Base-by-base conservation (phyloP, 108 stramenopile species). In the Pseudonitzschia delicatissima region DNA sequence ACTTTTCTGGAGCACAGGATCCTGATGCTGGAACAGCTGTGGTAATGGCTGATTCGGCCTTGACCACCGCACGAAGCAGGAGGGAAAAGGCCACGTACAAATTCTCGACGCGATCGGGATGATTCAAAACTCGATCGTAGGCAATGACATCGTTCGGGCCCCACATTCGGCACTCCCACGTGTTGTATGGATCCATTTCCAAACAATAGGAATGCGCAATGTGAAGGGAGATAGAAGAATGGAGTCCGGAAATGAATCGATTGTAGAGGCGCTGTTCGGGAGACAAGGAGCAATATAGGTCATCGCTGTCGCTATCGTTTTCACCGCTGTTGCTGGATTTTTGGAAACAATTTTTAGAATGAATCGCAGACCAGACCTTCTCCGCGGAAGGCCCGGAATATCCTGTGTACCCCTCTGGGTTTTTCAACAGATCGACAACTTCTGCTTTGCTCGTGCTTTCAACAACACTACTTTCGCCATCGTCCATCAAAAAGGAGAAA, bases 171-270 rank as follows among this genome's bases (percentile, higher is more conserved):
- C 60, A 61, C 32, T 61, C 60, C 5, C 39, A 35, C 8, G 40
- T 26, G 2, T n/a, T 40, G 37, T 37, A 7, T 18, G 60, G 60
- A 36, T 40, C 21, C 34, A 61, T 35, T 26, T 61, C 60, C 12
- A 61, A 26, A 15, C 60, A 61, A 61, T 61, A 61, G 31, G 60
- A 61, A 42, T 61, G 60, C 18, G 60, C 60, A 27, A 61, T 61
- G 37, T 61, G 60, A 18, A 61, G 37, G 8, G 60, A 61, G 40
- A 61, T 61, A 1, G 60, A 61, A 4, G 60, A 61, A 61, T 61
- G 60, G 15, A 61, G 9, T 26, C 60, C 60, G 15, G 60, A 61
- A 26, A 61, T 26, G 11, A 61, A 26, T 35, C 60, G 36, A 61
- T 61, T 61, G 60, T 61, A 61, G 13, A 61, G 26, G 2, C 60